phyloP scores from a whole-genome alignment of 306 rosid genomes.

The Benincasa hispida region DNA sequence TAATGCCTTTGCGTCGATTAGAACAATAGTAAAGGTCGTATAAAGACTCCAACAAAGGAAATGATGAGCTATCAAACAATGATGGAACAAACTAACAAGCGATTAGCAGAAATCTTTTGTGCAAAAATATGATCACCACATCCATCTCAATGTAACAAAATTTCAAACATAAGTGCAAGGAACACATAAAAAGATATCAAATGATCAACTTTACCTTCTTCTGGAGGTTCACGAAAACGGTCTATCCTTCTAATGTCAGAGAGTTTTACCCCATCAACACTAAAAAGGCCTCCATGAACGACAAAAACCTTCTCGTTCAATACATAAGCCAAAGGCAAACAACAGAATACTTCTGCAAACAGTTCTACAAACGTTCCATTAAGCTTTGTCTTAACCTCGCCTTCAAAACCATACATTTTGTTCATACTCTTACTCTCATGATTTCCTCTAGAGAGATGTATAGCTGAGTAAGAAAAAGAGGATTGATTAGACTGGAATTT shows the following conservation, averaged over 20 bases:
- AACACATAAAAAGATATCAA: neutral
- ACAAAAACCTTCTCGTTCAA: constrained; percentile 75
- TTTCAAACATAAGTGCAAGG: neutral
- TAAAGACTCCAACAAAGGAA: neutral
- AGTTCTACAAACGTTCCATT: constrained; percentile 80
- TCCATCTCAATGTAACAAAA: neutral
- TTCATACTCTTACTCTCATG: constrained; percentile 99
- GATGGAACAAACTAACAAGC: neutral
- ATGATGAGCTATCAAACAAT: neutral
- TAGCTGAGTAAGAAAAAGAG: constrained; percentile 41
- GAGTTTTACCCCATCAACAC: constrained; percentile 90
- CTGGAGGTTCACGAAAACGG: constrained; percentile 97
- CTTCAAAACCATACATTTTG: constrained; percentile 98
- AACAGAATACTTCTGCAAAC: constrained; percentile 92
- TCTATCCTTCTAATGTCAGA: constrained; percentile 66
- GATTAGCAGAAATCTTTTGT: neutral
- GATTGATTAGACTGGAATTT: neutral
- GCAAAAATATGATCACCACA: neutral
- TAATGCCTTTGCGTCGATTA: neutral
- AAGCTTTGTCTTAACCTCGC: constrained; percentile 83
- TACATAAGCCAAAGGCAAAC: constrained; percentile 86
- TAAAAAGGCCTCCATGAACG: constrained; percentile 97
- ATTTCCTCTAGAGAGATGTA: constrained; percentile 89
- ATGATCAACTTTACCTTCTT: constrained; percentile 53
- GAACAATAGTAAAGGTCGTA: constrained; percentile 6